These are phyloP conservation scores for Rhodotorula sp. DNA, from an alignment of 1,284 basidiomycete genomes.

Conservation along the genomic window DNA sequence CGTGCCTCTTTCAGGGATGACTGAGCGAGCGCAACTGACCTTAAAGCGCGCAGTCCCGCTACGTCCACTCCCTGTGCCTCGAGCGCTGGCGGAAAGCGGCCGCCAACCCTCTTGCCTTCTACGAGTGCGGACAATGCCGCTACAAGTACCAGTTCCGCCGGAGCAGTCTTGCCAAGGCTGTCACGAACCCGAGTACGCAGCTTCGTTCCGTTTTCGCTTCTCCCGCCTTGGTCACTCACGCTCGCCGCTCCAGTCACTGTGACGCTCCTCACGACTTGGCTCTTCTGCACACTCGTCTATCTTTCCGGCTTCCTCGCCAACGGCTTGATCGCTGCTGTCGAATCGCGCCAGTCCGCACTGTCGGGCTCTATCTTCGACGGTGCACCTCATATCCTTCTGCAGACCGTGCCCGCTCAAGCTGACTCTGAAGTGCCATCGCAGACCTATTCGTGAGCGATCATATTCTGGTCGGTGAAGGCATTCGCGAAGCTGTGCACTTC, in stretches of 20 bases:
- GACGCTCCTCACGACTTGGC: slow-evolving; percentile 13
- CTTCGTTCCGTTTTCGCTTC: neutral
- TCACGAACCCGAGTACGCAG: slow-evolving; percentile 11
- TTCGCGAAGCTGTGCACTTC: slow-evolving; percentile 35
- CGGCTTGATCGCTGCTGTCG: slow-evolving; percentile 24
- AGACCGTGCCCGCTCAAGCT: too few relatives aligned
- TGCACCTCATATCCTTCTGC: neutral
- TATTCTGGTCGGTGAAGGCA: slow-evolving; percentile 34
- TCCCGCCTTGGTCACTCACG: neutral
- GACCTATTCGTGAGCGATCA: slow-evolving; percentile 35
- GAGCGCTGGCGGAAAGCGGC: slow-evolving; percentile 27
- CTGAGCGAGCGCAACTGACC: too few relatives aligned
- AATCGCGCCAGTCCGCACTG: neutral
- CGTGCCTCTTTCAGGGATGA: neutral
- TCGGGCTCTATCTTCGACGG: slow-evolving; percentile 15
- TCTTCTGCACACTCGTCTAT: slow-evolving; percentile 27
- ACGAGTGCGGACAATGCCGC: slow-evolving; percentile 17
- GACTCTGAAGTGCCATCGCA: neutral
- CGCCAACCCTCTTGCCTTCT: slow-evolving; percentile 17
- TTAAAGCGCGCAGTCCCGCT: slow-evolving; percentile 5
- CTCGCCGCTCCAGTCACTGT: slow-evolving; percentile 18
- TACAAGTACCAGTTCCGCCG: slow-evolving; percentile 29
- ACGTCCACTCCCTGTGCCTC: slow-evolving; percentile 30
- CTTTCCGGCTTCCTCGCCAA: slow-evolving; percentile 37
- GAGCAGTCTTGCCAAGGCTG: slow-evolving; percentile 9